These are phyloP conservation scores for Chenopodium album DNA, from an alignment of 148 eudicot genomes.

Conservation along the genomic window DNA sequence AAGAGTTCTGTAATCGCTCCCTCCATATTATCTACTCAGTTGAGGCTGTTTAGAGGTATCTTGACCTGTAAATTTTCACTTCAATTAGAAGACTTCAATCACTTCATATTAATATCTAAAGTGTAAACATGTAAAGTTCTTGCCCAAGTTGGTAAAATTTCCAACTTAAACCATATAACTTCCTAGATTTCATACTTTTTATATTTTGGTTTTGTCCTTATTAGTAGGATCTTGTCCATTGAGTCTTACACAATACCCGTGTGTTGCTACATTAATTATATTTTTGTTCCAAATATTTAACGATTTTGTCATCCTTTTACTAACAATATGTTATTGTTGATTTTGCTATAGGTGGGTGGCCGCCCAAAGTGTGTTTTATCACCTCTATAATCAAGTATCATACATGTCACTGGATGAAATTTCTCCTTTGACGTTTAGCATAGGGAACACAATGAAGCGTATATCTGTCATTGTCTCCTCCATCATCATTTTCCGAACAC, in stretches of 20 bases:
- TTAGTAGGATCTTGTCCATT: background rate
- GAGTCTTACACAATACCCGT: background rate
- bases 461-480: conserved; percentile 83
- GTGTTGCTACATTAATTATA: background rate
- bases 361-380: conserved; percentile 89
- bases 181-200: too few relatives aligned
- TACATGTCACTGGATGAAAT: conserved; percentile 88
- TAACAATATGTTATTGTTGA: background rate
- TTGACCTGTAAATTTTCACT: background rate
- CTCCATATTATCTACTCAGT: background rate
- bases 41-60: background rate
- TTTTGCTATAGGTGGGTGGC: conserved; percentile 65
- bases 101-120: background rate
- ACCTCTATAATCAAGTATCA: conserved; percentile 87
- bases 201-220: too few relatives aligned
- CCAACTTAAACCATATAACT: too few relatives aligned
- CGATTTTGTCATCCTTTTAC: background rate
- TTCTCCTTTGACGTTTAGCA: conserved; percentile 81
- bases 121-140: background rate
- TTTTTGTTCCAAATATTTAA: background rate
- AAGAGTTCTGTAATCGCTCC: background rate
- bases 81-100: background rate
- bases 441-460: conserved; percentile 91
- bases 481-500: conserved; percentile 82
- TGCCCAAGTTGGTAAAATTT: background rate